These are phyloP conservation scores for Ascochyta fabae DNA, from an alignment of 2,329 filamentous ascomycete genomes.

Conservation along the genomic window DNA sequence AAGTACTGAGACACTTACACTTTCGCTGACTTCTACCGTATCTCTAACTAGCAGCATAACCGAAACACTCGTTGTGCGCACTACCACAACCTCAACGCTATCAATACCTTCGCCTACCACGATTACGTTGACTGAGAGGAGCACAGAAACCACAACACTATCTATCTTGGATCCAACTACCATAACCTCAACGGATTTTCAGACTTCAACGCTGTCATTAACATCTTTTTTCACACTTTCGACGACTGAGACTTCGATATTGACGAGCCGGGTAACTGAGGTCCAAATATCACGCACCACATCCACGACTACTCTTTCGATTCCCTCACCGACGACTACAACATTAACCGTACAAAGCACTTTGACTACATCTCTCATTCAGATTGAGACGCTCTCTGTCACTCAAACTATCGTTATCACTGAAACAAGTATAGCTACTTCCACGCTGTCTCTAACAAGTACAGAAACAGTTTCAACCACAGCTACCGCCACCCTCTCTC, in stretches of 20 bases:
- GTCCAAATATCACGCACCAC: background rate
- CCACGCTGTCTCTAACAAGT: background rate
- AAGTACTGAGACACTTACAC: background rate
- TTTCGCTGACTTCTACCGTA: background rate
- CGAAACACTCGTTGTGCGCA: background rate
- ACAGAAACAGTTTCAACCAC: background rate
- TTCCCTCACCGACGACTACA: background rate
- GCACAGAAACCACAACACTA: background rate
- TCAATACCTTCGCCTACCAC: background rate
- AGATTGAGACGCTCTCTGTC: background rate
- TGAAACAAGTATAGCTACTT: background rate
- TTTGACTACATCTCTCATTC: background rate
- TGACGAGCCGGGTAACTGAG: background rate
- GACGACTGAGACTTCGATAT: background rate
- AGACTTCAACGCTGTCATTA: background rate
- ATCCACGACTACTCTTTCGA: background rate
- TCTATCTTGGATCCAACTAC: background rate
- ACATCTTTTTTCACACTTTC: background rate
- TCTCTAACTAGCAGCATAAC: background rate
- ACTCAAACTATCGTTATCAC: background rate
- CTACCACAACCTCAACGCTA: background rate
- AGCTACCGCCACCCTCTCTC: background rate
- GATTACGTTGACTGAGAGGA: background rate
- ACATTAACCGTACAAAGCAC: background rate
- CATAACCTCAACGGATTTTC: background rate